phyloP scores from a whole-genome alignment of 768 basidiomycete species.

The Mycena sanguinolenta region DNA sequence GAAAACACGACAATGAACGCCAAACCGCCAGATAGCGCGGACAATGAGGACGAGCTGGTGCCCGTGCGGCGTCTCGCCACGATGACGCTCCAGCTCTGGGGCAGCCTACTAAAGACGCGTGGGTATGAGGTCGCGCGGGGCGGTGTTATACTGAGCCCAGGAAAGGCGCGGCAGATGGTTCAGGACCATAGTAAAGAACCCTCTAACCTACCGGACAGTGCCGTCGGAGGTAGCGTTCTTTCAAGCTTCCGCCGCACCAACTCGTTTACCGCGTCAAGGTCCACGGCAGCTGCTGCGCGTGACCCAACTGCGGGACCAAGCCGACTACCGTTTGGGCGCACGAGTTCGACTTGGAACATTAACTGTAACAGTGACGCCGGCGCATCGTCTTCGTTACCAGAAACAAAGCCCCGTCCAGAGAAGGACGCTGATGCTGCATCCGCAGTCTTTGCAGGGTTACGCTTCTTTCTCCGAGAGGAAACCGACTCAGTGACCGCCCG shows the following conservation, averaged over 20 bases:
- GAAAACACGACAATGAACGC: too few relatives aligned
- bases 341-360: neutral
- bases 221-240: slow-evolving; percentile 58
- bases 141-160: slow-evolving; percentile 72
- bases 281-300: slow-evolving; percentile 15
- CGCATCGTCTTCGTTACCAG: neutral
- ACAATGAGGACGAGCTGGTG: slow-evolving; percentile 57
- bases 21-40: slow-evolving; percentile 44
- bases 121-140: slow-evolving; percentile 76
- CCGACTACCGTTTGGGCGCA: slow-evolving; percentile 27
- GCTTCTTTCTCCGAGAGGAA: slow-evolving; percentile 76
- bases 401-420: neutral
- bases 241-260: slow-evolving; percentile 72
- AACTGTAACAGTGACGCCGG: neutral
- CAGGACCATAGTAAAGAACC: slow-evolving; percentile 22
- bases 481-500: slow-evolving; percentile 70
- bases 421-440: neutral
- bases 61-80: slow-evolving; percentile 69
- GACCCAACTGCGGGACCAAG: slow-evolving; percentile 12
- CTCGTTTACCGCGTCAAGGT: slow-evolving; percentile 58
- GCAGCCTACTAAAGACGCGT: slow-evolving; percentile 72
- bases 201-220: slow-evolving; percentile 30
- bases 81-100: slow-evolving; percentile 78
- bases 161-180: slow-evolving; percentile 52
- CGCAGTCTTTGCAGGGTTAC: slow-evolving; percentile 64